Evolutionary conservation across 306 rosid species (phyloP).

Genomic region (Quercus engelmannii): DNA sequence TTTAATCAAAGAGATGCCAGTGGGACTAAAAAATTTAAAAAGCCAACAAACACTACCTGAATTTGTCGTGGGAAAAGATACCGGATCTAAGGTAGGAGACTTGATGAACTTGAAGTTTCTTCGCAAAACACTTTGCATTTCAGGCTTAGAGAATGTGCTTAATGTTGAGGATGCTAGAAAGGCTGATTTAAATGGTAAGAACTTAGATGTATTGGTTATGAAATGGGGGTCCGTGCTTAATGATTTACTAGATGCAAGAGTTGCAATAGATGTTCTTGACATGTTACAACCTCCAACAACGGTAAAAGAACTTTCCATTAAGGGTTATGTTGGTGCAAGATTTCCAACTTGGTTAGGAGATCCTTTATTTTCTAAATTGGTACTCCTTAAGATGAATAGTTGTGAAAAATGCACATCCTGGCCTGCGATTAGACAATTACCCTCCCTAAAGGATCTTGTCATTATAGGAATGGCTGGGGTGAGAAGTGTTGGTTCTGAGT

Average conservation of each 20-base stretch:
- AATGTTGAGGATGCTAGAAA: neutral
- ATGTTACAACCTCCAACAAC: neutral
- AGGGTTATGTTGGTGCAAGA: neutral
- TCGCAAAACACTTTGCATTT: neutral
- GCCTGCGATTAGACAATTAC: neutral
- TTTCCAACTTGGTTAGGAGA: neutral
- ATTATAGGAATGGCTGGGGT: neutral
- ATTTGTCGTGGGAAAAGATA: no score
- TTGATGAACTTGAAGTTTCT: neutral
- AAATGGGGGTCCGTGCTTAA: neutral
- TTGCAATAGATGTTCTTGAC: neutral
- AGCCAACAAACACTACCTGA: no score
- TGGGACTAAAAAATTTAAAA: neutral
- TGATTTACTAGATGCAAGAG: no score
- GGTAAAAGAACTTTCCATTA: neutral
- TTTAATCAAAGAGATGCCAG: no score
- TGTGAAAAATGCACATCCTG: neutral
- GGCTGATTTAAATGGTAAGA: neutral
- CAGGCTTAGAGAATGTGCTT: neutral
- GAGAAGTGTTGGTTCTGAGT: neutral
- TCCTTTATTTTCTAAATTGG: constrained; percentile 1
- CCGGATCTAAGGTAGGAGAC: no score
- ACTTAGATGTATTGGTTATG: neutral
- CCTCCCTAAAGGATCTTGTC: neutral
- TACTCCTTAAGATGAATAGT: neutral